These are phyloP conservation scores for Leptoxyphium fumago DNA, from an alignment of 2,329 filamentous ascomycete genomes.

Conservation along the genomic window DNA sequence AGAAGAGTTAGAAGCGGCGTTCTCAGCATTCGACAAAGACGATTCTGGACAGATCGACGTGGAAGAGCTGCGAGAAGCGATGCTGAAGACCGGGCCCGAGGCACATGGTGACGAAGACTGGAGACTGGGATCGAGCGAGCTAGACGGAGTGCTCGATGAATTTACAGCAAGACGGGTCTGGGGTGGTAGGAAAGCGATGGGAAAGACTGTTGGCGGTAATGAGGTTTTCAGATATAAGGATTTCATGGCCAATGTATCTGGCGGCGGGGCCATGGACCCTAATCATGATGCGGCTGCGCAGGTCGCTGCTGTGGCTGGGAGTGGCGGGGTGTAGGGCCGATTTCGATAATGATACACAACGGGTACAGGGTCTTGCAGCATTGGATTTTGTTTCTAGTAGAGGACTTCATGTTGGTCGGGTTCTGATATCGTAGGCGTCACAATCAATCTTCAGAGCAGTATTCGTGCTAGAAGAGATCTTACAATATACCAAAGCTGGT, in stretches of 20 bases:
- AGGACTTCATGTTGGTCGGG: too few relatives aligned
- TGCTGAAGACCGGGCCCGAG: conserved; percentile 71
- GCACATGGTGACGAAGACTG: conserved; percentile 41
- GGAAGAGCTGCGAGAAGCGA: conserved; percentile 63
- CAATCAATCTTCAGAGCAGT: too few relatives aligned
- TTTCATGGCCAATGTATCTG: conserved; percentile 50
- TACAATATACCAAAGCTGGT: too few relatives aligned
- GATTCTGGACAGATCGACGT: conserved; percentile 89
- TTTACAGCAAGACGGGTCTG: conserved; percentile 71
- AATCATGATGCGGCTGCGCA: too few relatives aligned
- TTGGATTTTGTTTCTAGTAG: too few relatives aligned
- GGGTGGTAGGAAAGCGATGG: conserved; percentile 45
- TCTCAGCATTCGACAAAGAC: conserved; percentile 90
- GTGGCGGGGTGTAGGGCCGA: too few relatives aligned
- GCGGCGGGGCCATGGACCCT: conserved; percentile 16
- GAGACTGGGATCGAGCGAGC: conserved; percentile 53
- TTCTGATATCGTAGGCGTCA: too few relatives aligned
- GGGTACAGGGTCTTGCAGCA: too few relatives aligned
- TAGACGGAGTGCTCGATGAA: conserved; percentile 74
- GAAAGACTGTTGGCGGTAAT: conserved; percentile 31
- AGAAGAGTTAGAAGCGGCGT: conserved; percentile 71
- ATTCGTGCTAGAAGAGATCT: too few relatives aligned
- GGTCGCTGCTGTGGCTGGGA: too few relatives aligned
- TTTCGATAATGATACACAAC: too few relatives aligned
- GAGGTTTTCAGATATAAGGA: conserved; percentile 92